Evolutionary conservation across 352 stramenopile species (phyloP).

Genomic region (Globisporangium ultimum): DNA sequence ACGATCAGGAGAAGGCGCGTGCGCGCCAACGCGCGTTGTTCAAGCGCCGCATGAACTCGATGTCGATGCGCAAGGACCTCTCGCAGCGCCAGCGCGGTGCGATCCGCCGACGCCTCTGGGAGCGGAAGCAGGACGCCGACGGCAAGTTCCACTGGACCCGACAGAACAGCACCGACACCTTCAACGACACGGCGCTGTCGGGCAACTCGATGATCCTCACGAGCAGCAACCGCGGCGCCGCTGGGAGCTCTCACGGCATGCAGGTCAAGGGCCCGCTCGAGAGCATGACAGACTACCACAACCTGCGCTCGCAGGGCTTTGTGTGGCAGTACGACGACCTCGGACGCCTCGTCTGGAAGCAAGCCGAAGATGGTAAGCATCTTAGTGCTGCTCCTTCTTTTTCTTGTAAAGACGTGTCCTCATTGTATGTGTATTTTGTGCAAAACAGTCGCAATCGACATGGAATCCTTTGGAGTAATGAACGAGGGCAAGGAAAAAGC

Average conservation of each 20-base stretch:
- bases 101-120: constrained; percentile 61
- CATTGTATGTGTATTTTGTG: not conserved
- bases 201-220: constrained; percentile 17
- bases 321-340: constrained; percentile 65
- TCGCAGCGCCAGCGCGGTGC: constrained; percentile 67
- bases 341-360: constrained; percentile 49
- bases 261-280: constrained; percentile 21
- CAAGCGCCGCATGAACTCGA: constrained; percentile 68
- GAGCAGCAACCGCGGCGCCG: constrained; percentile 14
- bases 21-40: constrained; percentile 55
- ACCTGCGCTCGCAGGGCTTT: constrained; percentile 61
- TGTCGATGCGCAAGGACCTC: constrained; percentile 54
- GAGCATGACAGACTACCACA: constrained; percentile 55
- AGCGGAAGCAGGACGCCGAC: constrained; percentile 49
- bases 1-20: constrained; percentile 34
- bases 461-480: constrained; percentile 57
- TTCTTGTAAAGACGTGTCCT: not conserved
- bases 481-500: constrained; percentile 33
- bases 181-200: constrained; percentile 13
- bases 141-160: constrained; percentile 76
- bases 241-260: constrained; percentile 11
- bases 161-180: constrained; percentile 49
- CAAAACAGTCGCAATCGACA: constrained; percentile 49
- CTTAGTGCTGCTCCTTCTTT: not conserved
- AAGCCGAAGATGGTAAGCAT: constrained; percentile 42